Percentiles rank a stretch among this genome's conserved stretches.
phyloP scores from a whole-genome alignment of 2,329 filamentous ascomycete genomes.

The Ophiostoma piceae region DNA sequence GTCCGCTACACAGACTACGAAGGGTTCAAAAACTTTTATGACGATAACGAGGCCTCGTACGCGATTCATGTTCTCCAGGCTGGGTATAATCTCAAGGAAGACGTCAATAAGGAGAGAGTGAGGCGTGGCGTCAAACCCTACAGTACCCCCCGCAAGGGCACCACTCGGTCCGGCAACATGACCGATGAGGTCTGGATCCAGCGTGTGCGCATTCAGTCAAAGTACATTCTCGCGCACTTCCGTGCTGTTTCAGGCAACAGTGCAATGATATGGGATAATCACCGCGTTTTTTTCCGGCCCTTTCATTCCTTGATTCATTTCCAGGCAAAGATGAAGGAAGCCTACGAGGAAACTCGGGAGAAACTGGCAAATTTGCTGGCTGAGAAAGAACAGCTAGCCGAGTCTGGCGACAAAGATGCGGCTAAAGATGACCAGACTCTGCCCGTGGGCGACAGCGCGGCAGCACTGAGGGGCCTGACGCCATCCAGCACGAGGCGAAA shows the following conservation, averaged over 20 bases:
- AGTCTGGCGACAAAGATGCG: neutral
- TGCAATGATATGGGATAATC: neutral
- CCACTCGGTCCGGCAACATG: neutral
- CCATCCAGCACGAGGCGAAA: neutral
- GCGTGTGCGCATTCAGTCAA: conserved; percentile 40
- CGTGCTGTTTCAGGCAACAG: neutral
- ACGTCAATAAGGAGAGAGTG: neutral
- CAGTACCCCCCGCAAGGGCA: neutral
- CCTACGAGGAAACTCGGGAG: neutral
- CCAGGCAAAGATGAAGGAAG: neutral
- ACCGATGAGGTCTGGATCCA: conserved; percentile 30
- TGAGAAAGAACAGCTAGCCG: neutral
- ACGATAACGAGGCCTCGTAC: conserved; percentile 34
- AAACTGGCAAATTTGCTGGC: neutral
- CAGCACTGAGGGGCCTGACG: neutral
- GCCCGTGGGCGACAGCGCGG: neutral
- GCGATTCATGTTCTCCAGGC: neutral
- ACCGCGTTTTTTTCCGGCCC: neutral
- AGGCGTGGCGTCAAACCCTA: neutral
- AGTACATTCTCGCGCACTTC: conserved; percentile 38
- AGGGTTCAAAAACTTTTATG: conserved; percentile 39
- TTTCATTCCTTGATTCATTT: neutral
- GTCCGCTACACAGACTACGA: conserved; percentile 37
- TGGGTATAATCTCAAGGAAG: neutral
- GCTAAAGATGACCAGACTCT: neutral